Base-by-base conservation (phyloP, 306 rosid species). In the Sechiopsis laciniata region DNA sequence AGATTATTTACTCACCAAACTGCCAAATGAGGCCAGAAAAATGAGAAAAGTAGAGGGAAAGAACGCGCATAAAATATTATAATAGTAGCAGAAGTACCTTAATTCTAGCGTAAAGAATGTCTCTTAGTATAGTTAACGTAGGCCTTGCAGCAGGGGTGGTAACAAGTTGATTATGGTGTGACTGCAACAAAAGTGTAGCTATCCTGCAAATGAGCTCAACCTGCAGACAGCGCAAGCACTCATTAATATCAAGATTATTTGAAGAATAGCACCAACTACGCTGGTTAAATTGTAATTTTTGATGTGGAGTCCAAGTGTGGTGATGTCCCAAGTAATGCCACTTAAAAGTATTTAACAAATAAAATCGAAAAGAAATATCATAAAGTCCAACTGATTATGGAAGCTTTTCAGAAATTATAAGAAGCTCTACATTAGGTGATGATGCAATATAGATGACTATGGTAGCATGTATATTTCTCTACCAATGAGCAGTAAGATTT, bases 141-240 rank as follows among this genome's bases (percentile, higher is more conserved):
- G 93, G 90, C 59, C 89, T 83, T 24, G 98, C 96, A 13, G 91
- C 79, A 13, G 94, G 92, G 0, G 97, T 94, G 50, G 89, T 16
- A 64, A 89, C 82, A 80, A 94, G 85, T 81, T 94, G 98, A 83
- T 86, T 83, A 69, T 82, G 78, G 84, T 94, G 96, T 8, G 87
- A 88, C 85, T 90, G 96, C 79, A 84, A 35, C 53, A 94, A 77
- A 74, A 90, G 60, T n/a, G 89, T 84, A 61, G 88, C 78, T 66
- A 89, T 79, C 84, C 96, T 83, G 82, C 95, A 90, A 73, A 90
- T 85, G 63, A 94, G 95, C 86, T 94, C 98, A 75, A 50, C 87
- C 98, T 94, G 90, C 84, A 82, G 72, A 50, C 37, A 56, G 16
- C 24, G 7, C 52, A 70, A 5, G 45, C 59, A 69, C 13, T 7